These are phyloP conservation scores for Datura wrightii DNA, from an alignment of 257 asterid genomes.

Conservation along the genomic window DNA sequence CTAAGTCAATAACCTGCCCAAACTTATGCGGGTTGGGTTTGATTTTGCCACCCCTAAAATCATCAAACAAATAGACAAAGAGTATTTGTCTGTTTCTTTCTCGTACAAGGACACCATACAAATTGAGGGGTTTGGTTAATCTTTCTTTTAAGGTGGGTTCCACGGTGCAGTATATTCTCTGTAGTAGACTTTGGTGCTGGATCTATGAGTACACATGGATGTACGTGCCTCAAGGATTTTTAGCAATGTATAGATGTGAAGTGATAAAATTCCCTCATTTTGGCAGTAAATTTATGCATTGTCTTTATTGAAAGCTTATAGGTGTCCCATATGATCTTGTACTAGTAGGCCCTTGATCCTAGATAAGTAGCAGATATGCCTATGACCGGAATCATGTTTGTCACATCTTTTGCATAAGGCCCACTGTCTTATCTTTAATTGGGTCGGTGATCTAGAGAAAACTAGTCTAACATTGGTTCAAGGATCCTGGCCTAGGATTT, in stretches of 20 bases:
- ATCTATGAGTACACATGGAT: not conserved
- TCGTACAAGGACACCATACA: conserved; percentile 3
- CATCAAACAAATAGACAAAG: not conserved
- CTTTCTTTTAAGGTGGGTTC: not conserved
- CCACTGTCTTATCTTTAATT: conserved; percentile 17
- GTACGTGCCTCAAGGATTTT: not conserved
- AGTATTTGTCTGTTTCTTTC: not conserved
- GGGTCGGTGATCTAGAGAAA: conserved; percentile 9
- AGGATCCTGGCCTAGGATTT: conserved; percentile 26
- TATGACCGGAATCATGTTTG: conserved; percentile 2
- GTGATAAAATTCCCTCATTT: not conserved
- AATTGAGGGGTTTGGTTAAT: not conserved
- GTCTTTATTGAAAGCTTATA: conserved; percentile 23
- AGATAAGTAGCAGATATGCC: conserved; percentile 14
- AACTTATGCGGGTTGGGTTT: too few relatives aligned
- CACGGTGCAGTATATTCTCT: conserved; percentile 14
- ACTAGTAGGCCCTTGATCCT: not conserved
- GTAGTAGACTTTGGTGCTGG: conserved; percentile 7
- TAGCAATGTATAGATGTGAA: not conserved
- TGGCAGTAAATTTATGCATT: not conserved
- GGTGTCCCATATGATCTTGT: conserved; percentile 3
- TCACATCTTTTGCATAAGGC: conserved; percentile 13
- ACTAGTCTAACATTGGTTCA: not conserved
- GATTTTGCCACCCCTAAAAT: too few relatives aligned
- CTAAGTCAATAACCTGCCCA: too few relatives aligned